Evolutionary conservation across 163 green algal genomes (phyloP).

Genomic region (Prototheca wickerhamii): DNA sequence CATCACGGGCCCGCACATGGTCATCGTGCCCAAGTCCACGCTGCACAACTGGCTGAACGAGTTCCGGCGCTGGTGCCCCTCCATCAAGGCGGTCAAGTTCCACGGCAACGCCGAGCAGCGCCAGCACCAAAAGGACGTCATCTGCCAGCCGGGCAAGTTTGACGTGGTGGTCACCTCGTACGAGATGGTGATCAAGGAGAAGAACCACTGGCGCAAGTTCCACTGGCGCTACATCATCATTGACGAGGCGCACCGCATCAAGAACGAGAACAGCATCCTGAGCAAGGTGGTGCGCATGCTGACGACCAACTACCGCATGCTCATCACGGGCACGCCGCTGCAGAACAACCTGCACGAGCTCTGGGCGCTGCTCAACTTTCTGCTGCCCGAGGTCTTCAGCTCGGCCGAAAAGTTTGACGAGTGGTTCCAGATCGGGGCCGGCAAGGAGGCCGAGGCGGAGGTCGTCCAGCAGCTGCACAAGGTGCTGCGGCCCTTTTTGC

Average conservation of each 20-base stretch:
- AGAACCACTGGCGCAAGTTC: conserved; percentile 89
- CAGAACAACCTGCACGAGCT: conserved; percentile 99
- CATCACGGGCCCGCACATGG: conserved; percentile 95
- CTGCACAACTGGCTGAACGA: conserved; percentile 99
- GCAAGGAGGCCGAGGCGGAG: conserved; percentile 87
- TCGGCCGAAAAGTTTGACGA: conserved; percentile 95
- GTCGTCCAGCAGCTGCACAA: conserved; percentile 99
- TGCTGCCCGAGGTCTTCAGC: conserved; percentile 89
- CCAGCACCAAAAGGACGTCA: conserved; percentile 51
- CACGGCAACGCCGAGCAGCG: conserved; percentile 85
- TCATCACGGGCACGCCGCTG: conserved; percentile 96
- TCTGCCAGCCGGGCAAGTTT: conserved; percentile 71
- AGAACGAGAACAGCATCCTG: conserved; percentile 97
- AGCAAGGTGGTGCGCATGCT: conserved; percentile 81
- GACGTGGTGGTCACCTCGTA: conserved; percentile 96
- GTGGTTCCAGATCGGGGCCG: conserved; percentile 84
- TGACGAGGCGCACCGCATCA: conserved; percentile 98
- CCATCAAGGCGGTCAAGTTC: conserved; percentile 88
- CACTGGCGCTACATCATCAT: conserved; percentile 99
- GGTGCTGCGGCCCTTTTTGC: conserved; percentile 95
- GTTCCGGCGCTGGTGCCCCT: conserved; percentile 90
- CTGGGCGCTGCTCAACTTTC: conserved; percentile 98
- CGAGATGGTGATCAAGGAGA: conserved; percentile 99
- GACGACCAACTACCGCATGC: conserved; percentile 91
- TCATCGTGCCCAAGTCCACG: conserved; percentile 98